Evolutionary conservation across 306 rosid species (phyloP), one percentile per base, ranked within the genome.

Genomic region (Potentilla sterilis): DNA sequence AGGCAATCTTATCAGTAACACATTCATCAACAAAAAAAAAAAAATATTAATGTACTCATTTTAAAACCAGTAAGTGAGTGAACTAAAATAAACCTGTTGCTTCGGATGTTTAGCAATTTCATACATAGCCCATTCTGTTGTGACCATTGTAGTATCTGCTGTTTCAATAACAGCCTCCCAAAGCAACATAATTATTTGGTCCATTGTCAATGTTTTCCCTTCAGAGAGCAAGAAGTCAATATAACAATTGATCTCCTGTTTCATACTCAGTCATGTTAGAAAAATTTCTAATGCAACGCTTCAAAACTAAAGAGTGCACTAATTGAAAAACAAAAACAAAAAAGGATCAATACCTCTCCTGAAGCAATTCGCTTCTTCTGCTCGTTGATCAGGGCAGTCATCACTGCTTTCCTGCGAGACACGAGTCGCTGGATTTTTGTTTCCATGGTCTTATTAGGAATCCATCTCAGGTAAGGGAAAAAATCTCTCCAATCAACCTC

Each of bases 401-500:
- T 89, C 63, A 91, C 86, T 22, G 68, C 82, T 68, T 65, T 74
- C 81, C 97, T 84, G 37, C 82, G 77, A 62, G 7, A 9, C 1
- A 28, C 28, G 75, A 92, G 58, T 35, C 28, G 72, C 52, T 44
- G 81, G 59, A 95, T 86, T 51, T 84, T 92, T 71, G 11, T 75
- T 70, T 92, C 97, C 46, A 89, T 0, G 35, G 74, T 61, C 78
- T 59, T 88, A 81, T 95, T 95, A 18, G 99, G 99, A 89, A 95
- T 67, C 99, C 99, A 95, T 77, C 76, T 85, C 78, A 95, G 83
- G 80, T 92, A 92, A 3, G 99, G 99, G 80, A 95, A 95, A 85
- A 95, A 95, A 75, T 95, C 99, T 79, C 99, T 83, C 99, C 99
- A 95, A 67, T 95, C 99, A 81, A 95, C 93, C 69, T 95, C 97